Percentiles rank a stretch among this genome's conserved stretches.
Conservation (phyloP, 768 basidiomycete species). For the Russula sp. region DNA sequence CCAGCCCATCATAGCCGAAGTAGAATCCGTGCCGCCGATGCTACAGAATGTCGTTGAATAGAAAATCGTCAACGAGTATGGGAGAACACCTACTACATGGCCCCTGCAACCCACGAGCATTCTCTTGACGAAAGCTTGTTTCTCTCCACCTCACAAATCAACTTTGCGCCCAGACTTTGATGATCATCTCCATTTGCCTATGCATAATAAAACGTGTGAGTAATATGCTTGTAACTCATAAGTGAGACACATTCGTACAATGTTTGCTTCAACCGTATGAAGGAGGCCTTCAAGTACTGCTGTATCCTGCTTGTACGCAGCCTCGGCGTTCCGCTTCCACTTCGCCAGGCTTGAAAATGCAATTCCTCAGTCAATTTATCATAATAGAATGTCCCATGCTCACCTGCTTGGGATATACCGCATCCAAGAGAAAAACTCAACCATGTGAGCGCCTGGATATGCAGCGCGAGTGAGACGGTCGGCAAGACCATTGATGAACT, state of each 20-base stretch:
- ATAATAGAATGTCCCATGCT: not conserved
- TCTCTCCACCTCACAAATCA: not conserved
- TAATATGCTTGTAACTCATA: not conserved
- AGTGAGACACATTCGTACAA: too few species aligned
- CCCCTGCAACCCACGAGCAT: constrained; percentile 1
- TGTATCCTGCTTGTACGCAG: too few species aligned
- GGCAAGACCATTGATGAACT: not conserved
- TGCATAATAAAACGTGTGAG: not conserved
- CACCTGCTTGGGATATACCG: constrained; percentile 7
- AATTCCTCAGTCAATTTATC: not conserved
- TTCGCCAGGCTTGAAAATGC: too few species aligned
- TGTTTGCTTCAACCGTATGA: too few species aligned
- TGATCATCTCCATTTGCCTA: not conserved
- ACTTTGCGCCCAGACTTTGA: not conserved
- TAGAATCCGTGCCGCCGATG: not conserved
- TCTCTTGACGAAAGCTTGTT: not conserved
- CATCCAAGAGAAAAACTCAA: constrained; percentile 12
- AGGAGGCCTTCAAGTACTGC: too few species aligned
- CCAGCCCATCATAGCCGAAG: not conserved
- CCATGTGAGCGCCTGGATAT: constrained; percentile 4
- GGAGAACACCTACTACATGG: not conserved
- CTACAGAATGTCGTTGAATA: not conserved
- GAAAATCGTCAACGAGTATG: not conserved
- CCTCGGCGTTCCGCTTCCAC: too few species aligned
- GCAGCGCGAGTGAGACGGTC: not conserved